Evolutionary conservation across 1,284 basidiomycete genomes (phyloP).

Genomic region (Xanthoconium separans): DNA sequence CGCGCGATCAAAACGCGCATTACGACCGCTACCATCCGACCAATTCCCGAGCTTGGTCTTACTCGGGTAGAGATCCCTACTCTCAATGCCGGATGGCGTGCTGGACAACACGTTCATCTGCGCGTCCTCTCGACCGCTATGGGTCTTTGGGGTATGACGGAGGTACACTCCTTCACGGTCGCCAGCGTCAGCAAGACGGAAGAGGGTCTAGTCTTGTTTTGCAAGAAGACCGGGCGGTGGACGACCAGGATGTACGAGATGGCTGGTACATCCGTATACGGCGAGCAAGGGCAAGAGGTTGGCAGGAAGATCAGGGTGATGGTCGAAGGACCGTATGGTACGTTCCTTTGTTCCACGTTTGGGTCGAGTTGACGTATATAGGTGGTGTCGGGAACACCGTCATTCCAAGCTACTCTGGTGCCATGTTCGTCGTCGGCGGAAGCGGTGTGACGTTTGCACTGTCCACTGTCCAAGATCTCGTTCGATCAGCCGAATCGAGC

Average conservation of each 20-base stretch:
- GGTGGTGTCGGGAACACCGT: constrained; percentile 65
- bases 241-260: constrained; percentile 57
- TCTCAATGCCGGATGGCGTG: constrained; percentile 76
- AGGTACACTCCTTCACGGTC: constrained; percentile 80
- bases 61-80: constrained; percentile 61
- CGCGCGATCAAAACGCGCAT: constrained; percentile 69
- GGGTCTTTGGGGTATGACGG: constrained; percentile 57
- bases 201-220: constrained; percentile 59
- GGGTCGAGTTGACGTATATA: constrained; percentile 21
- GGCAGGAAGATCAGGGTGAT: constrained; percentile 52
- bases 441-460: constrained; percentile 74
- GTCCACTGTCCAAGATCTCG: constrained; percentile 61
- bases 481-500: constrained; percentile 46
- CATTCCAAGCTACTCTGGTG: constrained; percentile 63
- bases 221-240: constrained; percentile 67
- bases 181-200: constrained; percentile 43
- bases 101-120: constrained; percentile 78
- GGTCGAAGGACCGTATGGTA: constrained; percentile 77
- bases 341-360: neutral
- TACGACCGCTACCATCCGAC: constrained; percentile 52
- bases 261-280: constrained; percentile 45
- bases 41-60: constrained; percentile 56
- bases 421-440: constrained; percentile 68
- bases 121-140: constrained; percentile 61
- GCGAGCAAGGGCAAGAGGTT: constrained; percentile 36